phyloP scores from a whole-genome alignment of 2,329 filamentous ascomycete genomes.

The Aspergillus sp. region DNA sequence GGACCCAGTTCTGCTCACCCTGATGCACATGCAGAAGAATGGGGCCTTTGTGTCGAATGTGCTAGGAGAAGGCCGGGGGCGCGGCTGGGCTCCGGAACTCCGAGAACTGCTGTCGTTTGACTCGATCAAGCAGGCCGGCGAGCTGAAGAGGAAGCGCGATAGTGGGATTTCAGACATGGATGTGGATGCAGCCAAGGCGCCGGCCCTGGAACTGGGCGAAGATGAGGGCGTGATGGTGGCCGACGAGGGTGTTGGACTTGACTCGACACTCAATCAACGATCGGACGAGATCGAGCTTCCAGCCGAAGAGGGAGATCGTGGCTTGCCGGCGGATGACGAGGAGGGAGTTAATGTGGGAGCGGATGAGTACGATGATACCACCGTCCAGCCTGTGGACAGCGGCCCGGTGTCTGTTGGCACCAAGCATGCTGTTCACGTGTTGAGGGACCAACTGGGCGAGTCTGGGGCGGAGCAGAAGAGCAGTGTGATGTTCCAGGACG shows the following conservation, averaged over 20 bases:
- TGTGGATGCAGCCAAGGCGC: constrained; percentile 58
- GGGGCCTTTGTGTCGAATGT: constrained; percentile 84
- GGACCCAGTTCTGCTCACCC: constrained; percentile 73
- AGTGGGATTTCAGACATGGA: constrained; percentile 75
- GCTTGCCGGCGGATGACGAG: constrained; percentile 38
- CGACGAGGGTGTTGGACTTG: constrained; percentile 44
- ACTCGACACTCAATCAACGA: constrained; percentile 38
- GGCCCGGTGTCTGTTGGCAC: constrained; percentile 84
- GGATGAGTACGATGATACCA: constrained; percentile 70
- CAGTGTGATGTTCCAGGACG: constrained; percentile 79
- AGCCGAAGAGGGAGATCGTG: constrained; percentile 45
- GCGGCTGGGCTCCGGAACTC: constrained; percentile 83
- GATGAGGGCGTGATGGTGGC: constrained; percentile 49
- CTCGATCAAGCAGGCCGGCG: constrained; percentile 62
- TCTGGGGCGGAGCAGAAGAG: constrained; percentile 61
- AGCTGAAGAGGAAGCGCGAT: constrained; percentile 89
- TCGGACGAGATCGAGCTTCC: constrained; percentile 60
- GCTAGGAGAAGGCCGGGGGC: constrained; percentile 68
- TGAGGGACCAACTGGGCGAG: constrained; percentile 74
- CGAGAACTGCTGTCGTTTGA: constrained; percentile 86
- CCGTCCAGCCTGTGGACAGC: constrained; percentile 70
- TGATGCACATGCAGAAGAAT: constrained; percentile 86
- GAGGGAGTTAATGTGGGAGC: constrained; percentile 37
- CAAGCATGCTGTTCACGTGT: constrained; percentile 88
- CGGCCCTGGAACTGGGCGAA: constrained; percentile 49